Evolutionary conservation across 2,329 filamentous ascomycete species (phyloP).

Genomic region (Lojkania enalia): DNA sequence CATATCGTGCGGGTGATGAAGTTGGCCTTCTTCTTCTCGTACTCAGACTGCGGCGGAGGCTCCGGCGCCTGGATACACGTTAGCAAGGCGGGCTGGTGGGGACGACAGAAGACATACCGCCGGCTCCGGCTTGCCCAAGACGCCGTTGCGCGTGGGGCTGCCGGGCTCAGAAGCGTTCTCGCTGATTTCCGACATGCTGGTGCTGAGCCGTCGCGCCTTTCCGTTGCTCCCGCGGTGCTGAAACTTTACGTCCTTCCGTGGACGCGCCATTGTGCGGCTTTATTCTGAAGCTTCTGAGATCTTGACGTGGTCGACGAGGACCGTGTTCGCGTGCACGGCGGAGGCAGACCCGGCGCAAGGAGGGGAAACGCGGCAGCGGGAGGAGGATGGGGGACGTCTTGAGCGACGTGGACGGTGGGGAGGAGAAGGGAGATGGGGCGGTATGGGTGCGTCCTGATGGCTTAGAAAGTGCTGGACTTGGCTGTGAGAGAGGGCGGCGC

Average conservation of each 20-base stretch:
- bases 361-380: too few species aligned
- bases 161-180: constrained; percentile 59
- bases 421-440: background rate
- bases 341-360: too few species aligned
- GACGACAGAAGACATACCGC: constrained; percentile 8
- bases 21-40: constrained; percentile 98
- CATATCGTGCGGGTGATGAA: constrained; percentile 97
- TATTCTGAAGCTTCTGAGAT: too few species aligned
- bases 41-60: constrained; percentile 63
- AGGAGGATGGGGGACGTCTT: too few species aligned
- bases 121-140: constrained; percentile 24
- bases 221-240: constrained; percentile 52
- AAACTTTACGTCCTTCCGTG: constrained; percentile 64
- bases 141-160: constrained; percentile 55
- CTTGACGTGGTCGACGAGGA: too few species aligned
- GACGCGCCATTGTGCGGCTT: constrained; percentile 40
- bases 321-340: too few species aligned
- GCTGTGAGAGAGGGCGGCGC: background rate
- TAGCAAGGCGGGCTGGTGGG: constrained; percentile 3
- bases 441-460: constrained; percentile 10
- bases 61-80: constrained; percentile 38
- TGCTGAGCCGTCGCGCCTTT: constrained; percentile 63
- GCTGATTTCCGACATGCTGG: constrained; percentile 72
- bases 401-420: too few species aligned
- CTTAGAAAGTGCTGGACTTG: background rate